A percentile compares a stretch with the other conserved stretches of the same genome.
Conservation (phyloP, 345 rosid species). For the Citrus maxima region DNA sequence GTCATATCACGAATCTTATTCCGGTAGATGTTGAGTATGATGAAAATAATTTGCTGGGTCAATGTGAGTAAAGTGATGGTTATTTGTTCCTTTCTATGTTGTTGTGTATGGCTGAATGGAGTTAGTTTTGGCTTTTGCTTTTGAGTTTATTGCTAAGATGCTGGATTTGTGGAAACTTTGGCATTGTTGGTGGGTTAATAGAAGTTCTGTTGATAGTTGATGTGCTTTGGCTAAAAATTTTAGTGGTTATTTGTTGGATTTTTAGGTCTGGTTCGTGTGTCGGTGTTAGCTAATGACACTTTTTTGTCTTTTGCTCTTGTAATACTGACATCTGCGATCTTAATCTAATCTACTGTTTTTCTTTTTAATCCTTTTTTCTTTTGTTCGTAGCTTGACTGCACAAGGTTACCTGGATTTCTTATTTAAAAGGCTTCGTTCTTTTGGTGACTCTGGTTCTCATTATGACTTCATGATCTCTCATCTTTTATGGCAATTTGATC, state of each 20-base stretch:
- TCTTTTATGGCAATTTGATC: background rate
- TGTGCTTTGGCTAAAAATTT: slow-evolving; percentile 1
- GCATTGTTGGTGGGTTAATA: background rate
- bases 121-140: background rate
- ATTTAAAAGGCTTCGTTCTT: background rate
- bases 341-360: background rate
- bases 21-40: background rate
- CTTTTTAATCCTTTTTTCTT: background rate
- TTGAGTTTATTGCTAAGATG: background rate
- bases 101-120: background rate
- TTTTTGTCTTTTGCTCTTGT: background rate
- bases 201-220: background rate
- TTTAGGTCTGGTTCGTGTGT: background rate
- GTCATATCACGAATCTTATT: background rate
- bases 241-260: background rate
- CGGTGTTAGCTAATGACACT: background rate
- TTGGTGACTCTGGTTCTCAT: background rate
- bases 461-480: background rate
- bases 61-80: background rate
- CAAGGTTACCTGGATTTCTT: background rate
- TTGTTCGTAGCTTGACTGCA: background rate
- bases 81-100: background rate
- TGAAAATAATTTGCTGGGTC: background rate
- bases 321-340: background rate
- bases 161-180: background rate